These are phyloP conservation scores for Sporothrix curviconia DNA, from an alignment of 2,329 filamentous ascomycete genomes.

Conservation along the genomic window DNA sequence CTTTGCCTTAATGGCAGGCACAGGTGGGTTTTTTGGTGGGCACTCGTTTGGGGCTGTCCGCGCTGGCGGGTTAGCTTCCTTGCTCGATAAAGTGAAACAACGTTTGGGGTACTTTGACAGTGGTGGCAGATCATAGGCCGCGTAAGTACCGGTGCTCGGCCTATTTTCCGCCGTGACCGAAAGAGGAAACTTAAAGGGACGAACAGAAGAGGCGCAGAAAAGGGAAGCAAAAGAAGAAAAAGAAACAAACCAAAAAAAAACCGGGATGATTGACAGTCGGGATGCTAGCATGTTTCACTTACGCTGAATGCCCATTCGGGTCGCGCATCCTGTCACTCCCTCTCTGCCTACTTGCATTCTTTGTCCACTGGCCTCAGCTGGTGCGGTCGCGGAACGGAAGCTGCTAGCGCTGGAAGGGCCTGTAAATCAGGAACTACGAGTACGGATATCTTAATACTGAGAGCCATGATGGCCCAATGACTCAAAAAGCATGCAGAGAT, in stretches of 20 bases:
- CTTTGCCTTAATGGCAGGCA: not conserved
- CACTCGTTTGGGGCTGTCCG: not conserved
- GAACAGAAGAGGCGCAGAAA: too few species aligned
- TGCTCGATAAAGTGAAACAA: slow-evolving; percentile 4
- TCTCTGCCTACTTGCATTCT: too few species aligned
- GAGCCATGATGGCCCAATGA: not conserved
- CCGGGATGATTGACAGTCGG: not conserved
- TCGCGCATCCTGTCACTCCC: too few species aligned
- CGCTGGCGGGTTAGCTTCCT: not conserved
- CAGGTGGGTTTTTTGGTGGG: not conserved
- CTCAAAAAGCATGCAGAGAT: not conserved
- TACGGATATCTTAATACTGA: too few species aligned
- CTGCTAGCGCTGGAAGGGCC: too few species aligned
- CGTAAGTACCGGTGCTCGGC: slow-evolving; percentile 8
- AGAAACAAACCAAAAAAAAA: not conserved
- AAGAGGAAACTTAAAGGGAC: too few species aligned
- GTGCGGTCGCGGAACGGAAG: too few species aligned
- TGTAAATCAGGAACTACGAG: too few species aligned
- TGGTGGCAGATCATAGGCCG: not conserved
- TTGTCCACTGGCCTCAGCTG: not conserved
- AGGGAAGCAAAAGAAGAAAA: not conserved
- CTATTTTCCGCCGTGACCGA: not conserved
- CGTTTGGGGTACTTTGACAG: too few species aligned
- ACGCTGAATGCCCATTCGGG: not conserved
- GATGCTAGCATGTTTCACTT: not conserved